Evolutionary conservation across 1,284 basidiomycete species (phyloP).

Genomic region (Ganoderma lingzhi): DNA sequence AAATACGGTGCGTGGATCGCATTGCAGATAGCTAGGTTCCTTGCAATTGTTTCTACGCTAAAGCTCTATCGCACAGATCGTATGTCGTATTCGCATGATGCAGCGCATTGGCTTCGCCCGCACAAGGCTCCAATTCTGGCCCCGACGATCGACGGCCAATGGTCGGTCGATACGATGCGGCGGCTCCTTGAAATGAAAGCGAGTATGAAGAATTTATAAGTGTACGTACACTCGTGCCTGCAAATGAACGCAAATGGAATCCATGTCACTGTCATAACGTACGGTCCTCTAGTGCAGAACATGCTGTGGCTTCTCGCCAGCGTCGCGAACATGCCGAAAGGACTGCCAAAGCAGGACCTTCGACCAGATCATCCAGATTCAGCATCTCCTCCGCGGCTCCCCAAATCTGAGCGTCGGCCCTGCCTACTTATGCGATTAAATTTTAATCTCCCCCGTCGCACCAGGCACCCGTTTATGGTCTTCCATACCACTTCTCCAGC

Average conservation of each 20-base stretch:
- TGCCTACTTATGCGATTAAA: background rate
- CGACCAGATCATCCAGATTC: background rate
- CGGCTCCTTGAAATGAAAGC: background rate
- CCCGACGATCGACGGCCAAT: background rate
- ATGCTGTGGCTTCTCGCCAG: background rate
- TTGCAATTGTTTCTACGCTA: background rate
- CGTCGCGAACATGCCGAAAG: background rate
- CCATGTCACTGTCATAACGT: background rate
- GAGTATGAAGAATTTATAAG: background rate
- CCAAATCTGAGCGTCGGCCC: background rate
- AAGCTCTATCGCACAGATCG: background rate
- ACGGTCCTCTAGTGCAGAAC: background rate
- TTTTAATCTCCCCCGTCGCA: background rate
- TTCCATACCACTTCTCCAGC: background rate
- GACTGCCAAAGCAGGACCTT: background rate
- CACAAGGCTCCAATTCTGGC: background rate
- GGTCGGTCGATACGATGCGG: background rate
- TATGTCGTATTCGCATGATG: background rate
- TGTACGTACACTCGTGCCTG: slow-evolving; percentile 1
- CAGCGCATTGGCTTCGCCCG: background rate
- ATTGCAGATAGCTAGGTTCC: background rate
- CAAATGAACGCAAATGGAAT: slow-evolving; percentile 4
- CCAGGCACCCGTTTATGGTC: background rate
- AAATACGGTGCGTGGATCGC: slow-evolving; percentile 2
- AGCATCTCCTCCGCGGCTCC: background rate